Conservation (phyloP, 495 filamentous ascomycete genomes). For the Aspergillus affinis region DNA sequence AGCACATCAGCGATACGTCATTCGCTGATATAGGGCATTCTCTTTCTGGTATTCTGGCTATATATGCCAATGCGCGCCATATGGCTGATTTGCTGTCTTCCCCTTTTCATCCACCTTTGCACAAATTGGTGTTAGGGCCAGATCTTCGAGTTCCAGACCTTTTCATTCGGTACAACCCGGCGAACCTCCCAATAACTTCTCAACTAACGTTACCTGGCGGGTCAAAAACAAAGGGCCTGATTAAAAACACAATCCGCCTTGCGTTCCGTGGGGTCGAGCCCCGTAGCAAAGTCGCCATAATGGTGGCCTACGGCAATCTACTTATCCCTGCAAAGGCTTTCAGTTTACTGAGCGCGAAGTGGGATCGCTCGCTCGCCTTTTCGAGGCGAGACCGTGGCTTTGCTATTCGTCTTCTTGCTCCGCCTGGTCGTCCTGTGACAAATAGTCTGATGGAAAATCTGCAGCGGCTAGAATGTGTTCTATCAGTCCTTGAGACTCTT, state of each 20-base stretch:
- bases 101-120: conserved; percentile 34
- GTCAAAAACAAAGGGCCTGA: conserved; percentile 27
- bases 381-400: conserved; percentile 36
- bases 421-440: conserved; percentile 38
- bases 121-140: conserved; percentile 33
- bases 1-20: conserved; percentile 25
- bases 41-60: conserved; percentile 40
- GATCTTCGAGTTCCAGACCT: conserved; percentile 38
- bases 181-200: conserved; percentile 32
- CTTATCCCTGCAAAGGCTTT: conserved; percentile 27
- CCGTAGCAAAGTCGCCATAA: conserved; percentile 30
- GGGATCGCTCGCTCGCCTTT: conserved; percentile 35
- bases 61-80: conserved; percentile 43
- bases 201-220: conserved; percentile 31
- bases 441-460: conserved; percentile 37
- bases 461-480: conserved; percentile 42
- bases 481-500: conserved; percentile 42
- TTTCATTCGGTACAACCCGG: conserved; percentile 33
- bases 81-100: conserved; percentile 34
- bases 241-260: conserved; percentile 40
- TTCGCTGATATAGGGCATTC: conserved; percentile 40
- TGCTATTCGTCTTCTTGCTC: conserved; percentile 41
- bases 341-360: conserved; percentile 25
- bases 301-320: conserved; percentile 42
- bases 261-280: conserved; percentile 44